Conservation (phyloP, 1,284 basidiomycete species). For the Ustilago xerochloae region DNA sequence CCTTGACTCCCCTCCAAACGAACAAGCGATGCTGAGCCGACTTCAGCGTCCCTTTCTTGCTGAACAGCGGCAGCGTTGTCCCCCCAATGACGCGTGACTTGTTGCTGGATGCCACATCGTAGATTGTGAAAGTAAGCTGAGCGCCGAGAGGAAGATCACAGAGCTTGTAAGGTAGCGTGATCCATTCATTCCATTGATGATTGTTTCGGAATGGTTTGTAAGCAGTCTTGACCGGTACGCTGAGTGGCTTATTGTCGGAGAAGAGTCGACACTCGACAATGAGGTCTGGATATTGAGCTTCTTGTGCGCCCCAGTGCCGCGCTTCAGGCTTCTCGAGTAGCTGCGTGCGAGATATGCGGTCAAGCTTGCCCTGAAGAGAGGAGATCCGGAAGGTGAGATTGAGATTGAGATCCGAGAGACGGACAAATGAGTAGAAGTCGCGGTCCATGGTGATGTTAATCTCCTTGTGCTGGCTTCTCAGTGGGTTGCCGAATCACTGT, state of each 20-base stretch:
- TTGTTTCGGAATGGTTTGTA: conserved; percentile 81
- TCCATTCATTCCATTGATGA: conserved; percentile 86
- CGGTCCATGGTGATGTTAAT: conserved; percentile 42
- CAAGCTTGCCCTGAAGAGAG: conserved; percentile 56
- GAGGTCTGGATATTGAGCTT: conserved; percentile 80
- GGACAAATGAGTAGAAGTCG: conserved; percentile 64
- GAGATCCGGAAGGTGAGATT: conserved; percentile 54
- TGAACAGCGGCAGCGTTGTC: conserved; percentile 87
- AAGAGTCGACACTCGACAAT: conserved; percentile 90
- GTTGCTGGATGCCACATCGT: conserved; percentile 80
- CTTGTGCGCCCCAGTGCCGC: conserved; percentile 48
- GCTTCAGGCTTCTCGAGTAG: conserved; percentile 44
- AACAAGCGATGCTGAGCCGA: conserved; percentile 80
- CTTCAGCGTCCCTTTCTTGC: conserved; percentile 88
- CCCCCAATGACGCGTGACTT: conserved; percentile 80
- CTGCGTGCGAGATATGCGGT: conserved; percentile 34
- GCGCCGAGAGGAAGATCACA: conserved; percentile 87
- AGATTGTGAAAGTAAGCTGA: conserved; percentile 91
- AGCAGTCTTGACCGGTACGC: conserved; percentile 87
- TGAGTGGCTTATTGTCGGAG: conserved; percentile 90
- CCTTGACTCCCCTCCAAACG: conserved; percentile 83
- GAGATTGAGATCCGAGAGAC: conserved; percentile 54
- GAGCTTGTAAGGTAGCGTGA: conserved; percentile 88
- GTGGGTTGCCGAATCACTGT: too few species aligned
- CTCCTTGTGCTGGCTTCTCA: too few species aligned